These are phyloP conservation scores for Phoma sp. DNA, from an alignment of 2,329 filamentous ascomycete species.

Conservation along the genomic window DNA sequence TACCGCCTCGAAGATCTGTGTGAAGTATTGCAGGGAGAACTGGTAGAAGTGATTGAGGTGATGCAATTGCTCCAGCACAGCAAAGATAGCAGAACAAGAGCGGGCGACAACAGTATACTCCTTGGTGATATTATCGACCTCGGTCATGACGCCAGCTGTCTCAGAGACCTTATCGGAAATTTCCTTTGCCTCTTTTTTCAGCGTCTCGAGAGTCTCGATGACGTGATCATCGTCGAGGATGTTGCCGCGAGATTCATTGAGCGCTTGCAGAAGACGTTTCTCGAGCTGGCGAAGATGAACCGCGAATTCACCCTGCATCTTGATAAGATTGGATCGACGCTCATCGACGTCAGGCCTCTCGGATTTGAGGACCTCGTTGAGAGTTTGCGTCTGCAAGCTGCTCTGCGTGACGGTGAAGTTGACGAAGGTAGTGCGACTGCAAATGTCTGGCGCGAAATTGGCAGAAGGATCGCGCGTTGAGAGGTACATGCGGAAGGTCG, in stretches of 20 bases:
- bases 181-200: slow-evolving; percentile 96
- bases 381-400: slow-evolving; percentile 95
- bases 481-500: slow-evolving; percentile 91
- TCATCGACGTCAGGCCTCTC: slow-evolving; percentile 98
- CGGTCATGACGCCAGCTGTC: slow-evolving; percentile 96
- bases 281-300: slow-evolving; percentile 95
- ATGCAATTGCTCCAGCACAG: slow-evolving; percentile 94
- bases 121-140: slow-evolving; percentile 93
- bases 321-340: slow-evolving; percentile 94
- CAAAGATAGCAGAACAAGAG: slow-evolving; percentile 96
- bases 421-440: slow-evolving; percentile 97
- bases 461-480: slow-evolving; percentile 96
- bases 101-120: slow-evolving; percentile 93
- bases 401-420: slow-evolving; percentile 99
- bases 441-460: slow-evolving; percentile 93
- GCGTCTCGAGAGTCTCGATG: slow-evolving; percentile 94
- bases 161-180: slow-evolving; percentile 96
- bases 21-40: slow-evolving; percentile 97
- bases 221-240: slow-evolving; percentile 98
- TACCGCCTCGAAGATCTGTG: slow-evolving; percentile 95
- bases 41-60: slow-evolving; percentile 99
- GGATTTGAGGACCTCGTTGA: slow-evolving; percentile 96
- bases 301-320: slow-evolving; percentile 98
- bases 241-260: slow-evolving; percentile 97
- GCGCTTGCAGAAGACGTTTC: slow-evolving; percentile 88